Evolutionary conservation across 2,329 filamentous ascomycete species (phyloP), one percentile per base, ranked within the genome.

Genomic region (Herpotrichia juniperi): DNA sequence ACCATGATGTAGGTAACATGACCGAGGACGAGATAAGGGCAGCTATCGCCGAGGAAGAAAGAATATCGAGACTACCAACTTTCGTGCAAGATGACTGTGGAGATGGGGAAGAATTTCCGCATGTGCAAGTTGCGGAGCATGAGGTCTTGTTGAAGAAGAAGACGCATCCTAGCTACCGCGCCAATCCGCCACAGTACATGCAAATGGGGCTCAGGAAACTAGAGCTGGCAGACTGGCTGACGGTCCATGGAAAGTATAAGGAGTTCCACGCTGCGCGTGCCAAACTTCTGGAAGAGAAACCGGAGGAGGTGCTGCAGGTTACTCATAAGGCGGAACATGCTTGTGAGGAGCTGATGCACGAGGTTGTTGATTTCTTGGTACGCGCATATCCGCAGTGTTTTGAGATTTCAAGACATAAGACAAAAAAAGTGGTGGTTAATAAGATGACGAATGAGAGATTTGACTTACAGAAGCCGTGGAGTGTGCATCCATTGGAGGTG

Each of bases 161-260:
- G n/a, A 25, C 39, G 3, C 16, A 16, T 10, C 46, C 26, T 4
- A 14, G n/a, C 2, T 58, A 53, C 34, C 45, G 47, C n/a, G 42
- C 37, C 9, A 16, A 32, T 10, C 44, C 48, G 4, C 5, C 21
- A 2, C 48, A 40, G 42, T 69, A 73, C 25, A 75, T 78, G 40
- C 77, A 77, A 56, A 80, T 81, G 74, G 78, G 79, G 14, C 68
- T 83, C 14, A 74, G 71, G 47, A 77, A 74, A 49, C 66, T 80
- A n/a, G 76, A 78, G 31, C 58, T 63, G 19, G 60, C 67, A 17
- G 78, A 80, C 50, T 83, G 80, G 81, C 71, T 83, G 11, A 76
- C 72, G 0, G 62, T 83, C 42, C 78, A 82, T 55, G 71, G 74
- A 11, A 72, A 74, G 24, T 81, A 81, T 54, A 67, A 73, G 43